These are phyloP conservation scores for Saccharomycopsis amapae DNA, from an alignment of 805 yeast species.

Conservation along the genomic window DNA sequence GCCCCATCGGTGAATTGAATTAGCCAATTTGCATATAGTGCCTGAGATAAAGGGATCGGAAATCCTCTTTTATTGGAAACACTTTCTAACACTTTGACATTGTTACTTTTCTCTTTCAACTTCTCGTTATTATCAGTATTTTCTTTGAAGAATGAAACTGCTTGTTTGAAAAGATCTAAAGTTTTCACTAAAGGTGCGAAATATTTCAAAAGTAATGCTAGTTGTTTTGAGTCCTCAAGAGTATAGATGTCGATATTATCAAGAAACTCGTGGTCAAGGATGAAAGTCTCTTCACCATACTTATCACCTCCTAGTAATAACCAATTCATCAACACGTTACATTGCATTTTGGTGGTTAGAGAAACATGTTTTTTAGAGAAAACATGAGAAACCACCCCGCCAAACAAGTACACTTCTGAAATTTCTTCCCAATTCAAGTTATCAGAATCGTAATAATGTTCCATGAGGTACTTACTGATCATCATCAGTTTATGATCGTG, in stretches of 20 bases:
- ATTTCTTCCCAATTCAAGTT: conserved; percentile 19
- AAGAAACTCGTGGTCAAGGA: background rate
- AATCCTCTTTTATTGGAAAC: conserved; percentile 16
- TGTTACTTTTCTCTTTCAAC: conserved; percentile 1
- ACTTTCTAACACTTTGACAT: conserved; percentile 4
- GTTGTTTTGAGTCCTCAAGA: conserved; percentile 2
- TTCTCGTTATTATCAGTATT: conserved; percentile 12
- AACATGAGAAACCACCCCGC: conserved; percentile 5
- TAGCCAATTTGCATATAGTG: conserved; percentile 20
- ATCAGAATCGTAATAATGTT: conserved; percentile 17
- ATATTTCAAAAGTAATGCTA: conserved; percentile 4
- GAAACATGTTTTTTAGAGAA: conserved; percentile 1
- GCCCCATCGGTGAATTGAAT: conserved; percentile 13
- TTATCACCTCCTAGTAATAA: conserved; percentile 18
- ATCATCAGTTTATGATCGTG: conserved; percentile 9
- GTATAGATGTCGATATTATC: conserved; percentile 7
- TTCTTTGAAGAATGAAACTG: conserved; percentile 17
- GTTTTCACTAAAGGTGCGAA: conserved; percentile 12
- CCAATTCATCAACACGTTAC: conserved; percentile 16
- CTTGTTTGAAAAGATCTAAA: conserved; percentile 14
- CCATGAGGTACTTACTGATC: conserved; percentile 10
- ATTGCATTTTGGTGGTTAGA: background rate
- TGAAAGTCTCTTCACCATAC: conserved; percentile 13
- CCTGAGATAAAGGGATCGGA: conserved; percentile 21
- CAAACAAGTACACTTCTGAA: conserved; percentile 18